Evolutionary conservation across 1,284 basidiomycete species (phyloP).

Genomic region (Takashimella tepidaria): DNA sequence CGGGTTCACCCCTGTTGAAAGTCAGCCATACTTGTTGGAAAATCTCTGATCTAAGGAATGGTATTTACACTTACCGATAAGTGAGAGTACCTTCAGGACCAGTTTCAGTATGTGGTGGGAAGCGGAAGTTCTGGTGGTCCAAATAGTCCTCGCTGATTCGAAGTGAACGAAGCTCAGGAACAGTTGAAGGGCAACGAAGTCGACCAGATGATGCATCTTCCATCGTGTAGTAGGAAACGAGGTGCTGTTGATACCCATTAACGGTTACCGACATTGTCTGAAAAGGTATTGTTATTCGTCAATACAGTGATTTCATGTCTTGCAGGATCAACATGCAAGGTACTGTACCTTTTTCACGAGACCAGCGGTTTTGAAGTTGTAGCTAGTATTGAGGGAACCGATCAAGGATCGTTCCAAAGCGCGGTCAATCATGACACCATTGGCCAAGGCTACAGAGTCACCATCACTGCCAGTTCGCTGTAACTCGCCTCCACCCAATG

Average conservation of each 20-base stretch:
- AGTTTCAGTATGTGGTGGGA: slow-evolving; percentile 79
- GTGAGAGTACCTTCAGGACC: slow-evolving; percentile 73
- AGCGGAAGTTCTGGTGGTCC: slow-evolving; percentile 83
- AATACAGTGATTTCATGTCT: not conserved
- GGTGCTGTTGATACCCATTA: slow-evolving; percentile 77
- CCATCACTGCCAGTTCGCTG: slow-evolving; percentile 31
- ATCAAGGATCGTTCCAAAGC: slow-evolving; percentile 66
- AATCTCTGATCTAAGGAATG: too few relatives aligned
- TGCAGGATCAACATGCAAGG: not conserved
- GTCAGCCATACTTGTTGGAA: too few relatives aligned
- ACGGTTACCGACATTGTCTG: slow-evolving; percentile 91
- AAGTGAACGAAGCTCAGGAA: slow-evolving; percentile 79
- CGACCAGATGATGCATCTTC: slow-evolving; percentile 85
- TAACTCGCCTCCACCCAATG: slow-evolving; percentile 30
- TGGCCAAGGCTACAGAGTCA: slow-evolving; percentile 22
- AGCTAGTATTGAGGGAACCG: slow-evolving; percentile 81
- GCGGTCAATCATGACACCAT: slow-evolving; percentile 18
- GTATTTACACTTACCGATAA: slow-evolving; percentile 56
- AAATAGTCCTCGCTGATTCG: slow-evolving; percentile 85
- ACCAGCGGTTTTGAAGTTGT: slow-evolving; percentile 84
- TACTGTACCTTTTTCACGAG: slow-evolving; percentile 85
- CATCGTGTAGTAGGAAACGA: slow-evolving; percentile 93
- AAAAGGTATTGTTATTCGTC: slow-evolving; percentile 1
- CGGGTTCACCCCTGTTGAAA: slow-evolving; percentile 16
- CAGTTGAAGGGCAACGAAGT: slow-evolving; percentile 77